A percentile compares a stretch with the other conserved stretches of the same genome.
These are phyloP conservation scores for Monosporascus sp. DNA, from an alignment of 2,329 filamentous ascomycete species.

Conservation along the genomic window DNA sequence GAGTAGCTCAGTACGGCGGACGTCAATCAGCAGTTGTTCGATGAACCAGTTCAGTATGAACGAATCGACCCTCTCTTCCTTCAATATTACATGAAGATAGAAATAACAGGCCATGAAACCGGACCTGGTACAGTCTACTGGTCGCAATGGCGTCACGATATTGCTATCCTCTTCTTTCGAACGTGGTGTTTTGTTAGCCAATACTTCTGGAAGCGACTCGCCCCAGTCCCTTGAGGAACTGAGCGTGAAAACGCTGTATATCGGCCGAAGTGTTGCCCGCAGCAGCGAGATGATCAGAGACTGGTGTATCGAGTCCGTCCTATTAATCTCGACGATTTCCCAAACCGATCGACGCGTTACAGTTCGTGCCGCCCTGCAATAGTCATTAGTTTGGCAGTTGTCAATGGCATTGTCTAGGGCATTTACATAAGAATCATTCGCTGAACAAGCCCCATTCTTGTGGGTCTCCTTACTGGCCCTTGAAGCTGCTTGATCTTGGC, in stretches of 20 bases:
- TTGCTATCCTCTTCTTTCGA: slow-evolving; percentile 13
- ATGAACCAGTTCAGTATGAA: slow-evolving; percentile 41
- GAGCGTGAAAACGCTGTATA: slow-evolving; percentile 23
- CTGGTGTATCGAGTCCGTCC: slow-evolving; percentile 36
- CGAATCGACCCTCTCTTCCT: slow-evolving; percentile 35
- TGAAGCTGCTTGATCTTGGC: slow-evolving; percentile 28
- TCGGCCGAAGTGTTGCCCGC: slow-evolving; percentile 38
- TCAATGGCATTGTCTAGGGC: background rate
- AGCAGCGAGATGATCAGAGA: slow-evolving; percentile 40
- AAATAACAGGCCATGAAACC: slow-evolving; percentile 43
- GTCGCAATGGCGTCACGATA: slow-evolving; percentile 12
- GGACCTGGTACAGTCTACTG: slow-evolving; percentile 34
- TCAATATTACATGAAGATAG: slow-evolving; percentile 40
- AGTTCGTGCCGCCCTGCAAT: slow-evolving; percentile 33
- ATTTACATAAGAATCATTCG: slow-evolving; percentile 38
- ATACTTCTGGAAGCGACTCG: slow-evolving; percentile 21
- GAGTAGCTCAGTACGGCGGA: slow-evolving; percentile 33
- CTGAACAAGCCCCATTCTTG: slow-evolving; percentile 32
- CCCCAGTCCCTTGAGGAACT: slow-evolving; percentile 17
- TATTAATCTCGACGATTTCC: slow-evolving; percentile 32
- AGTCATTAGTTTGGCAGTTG: slow-evolving; percentile 1
- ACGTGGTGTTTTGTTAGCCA: slow-evolving; percentile 20
- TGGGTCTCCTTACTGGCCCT: slow-evolving; percentile 20
- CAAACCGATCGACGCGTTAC: slow-evolving; percentile 33
- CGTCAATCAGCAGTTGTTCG: slow-evolving; percentile 40